Evolutionary conservation across 805 yeast species (phyloP).

Genomic region (Monosporozyma solicola): DNA sequence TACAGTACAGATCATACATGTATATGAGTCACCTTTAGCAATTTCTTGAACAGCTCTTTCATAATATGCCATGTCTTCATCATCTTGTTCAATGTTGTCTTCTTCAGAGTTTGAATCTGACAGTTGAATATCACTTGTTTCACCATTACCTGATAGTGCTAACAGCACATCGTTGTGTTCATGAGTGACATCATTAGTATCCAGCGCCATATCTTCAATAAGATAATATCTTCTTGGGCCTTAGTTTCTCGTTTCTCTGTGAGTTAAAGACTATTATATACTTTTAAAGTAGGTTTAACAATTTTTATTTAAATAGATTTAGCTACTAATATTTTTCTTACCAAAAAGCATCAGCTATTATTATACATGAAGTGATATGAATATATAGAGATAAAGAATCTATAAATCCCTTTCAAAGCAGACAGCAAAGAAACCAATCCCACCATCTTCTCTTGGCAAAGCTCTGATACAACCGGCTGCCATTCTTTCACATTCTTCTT

Average conservation of each 20-base stretch:
- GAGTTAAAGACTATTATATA: no score
- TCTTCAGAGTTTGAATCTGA: not conserved
- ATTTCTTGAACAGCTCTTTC: constrained; percentile 28
- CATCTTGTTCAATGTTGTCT: constrained; percentile 7
- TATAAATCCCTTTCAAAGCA: constrained; percentile 46
- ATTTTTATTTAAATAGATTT: no score
- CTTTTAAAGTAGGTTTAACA: no score
- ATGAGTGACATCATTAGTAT: no score
- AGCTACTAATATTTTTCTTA: no score
- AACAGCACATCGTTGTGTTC: constrained; percentile 5
- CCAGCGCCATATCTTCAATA: not conserved
- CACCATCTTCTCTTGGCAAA: constrained; percentile 83
- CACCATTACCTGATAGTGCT: constrained; percentile 7
- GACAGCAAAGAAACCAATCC: constrained; percentile 98
- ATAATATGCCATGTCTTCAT: constrained; percentile 22
- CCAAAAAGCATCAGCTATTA: not conserved
- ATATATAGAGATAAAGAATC: not conserved
- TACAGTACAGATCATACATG: constrained; percentile 82
- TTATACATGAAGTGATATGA: not conserved
- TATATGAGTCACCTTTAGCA: constrained; percentile 49
- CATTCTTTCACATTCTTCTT: constrained; percentile 40
- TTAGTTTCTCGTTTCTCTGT: not conserved
- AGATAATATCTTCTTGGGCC: not conserved
- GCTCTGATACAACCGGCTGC: constrained; percentile 88
- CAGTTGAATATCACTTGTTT: not conserved